Evolutionary conservation across 495 filamentous ascomycete genomes (phyloP), one percentile per base, ranked within the genome.

Genomic region (Trichoderma asperelloides): DNA sequence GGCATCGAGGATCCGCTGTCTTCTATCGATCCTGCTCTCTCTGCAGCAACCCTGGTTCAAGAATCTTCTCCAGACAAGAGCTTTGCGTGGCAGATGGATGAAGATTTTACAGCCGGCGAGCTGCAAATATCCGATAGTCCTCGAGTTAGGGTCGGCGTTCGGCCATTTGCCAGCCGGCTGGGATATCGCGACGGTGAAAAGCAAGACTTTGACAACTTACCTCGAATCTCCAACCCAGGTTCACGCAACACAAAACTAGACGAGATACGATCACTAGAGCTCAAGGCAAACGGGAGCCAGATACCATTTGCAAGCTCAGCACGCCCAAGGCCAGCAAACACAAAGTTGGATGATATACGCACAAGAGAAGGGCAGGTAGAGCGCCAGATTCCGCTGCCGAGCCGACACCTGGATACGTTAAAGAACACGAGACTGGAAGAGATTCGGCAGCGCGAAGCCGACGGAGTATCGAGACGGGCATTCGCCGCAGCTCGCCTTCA

Each of bases 81-180:
- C 68, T 79, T 76, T 25, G 80, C 83, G 30, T 87, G 83, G 85
- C 79, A 89, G 51, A 71, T 82, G 21, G 82, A 84, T 60, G 78
- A 82, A 7, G 88, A 90, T 45, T 88, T 91, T 68, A 89, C 87
- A n/a, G 84, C 80, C 30, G 79, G 78, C 25, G 86, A 87, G 60
- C 67, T 89, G 39, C 83, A 89, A 63, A 70, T 87, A 9, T 89
- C 88, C 3, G 74, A 79, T 15, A 89, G 86, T 47, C 87, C 88
- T 41, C 83, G 82, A 18, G 76, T 86, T 21, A 72, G 68, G 27
- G 71, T 80, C 45, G 74, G 78, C 37, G 41, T n/a, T 21, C 8
- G 74, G 72, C 45, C 64, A 11, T 65, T 65, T 65, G 64, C 64
- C 16, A 49, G 43, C 23, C 37, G 64, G 2, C 41, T 65, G 6